Conservation (phyloP, 495 filamentous ascomycete species). For the Lindgomyces ingoldianus region DNA sequence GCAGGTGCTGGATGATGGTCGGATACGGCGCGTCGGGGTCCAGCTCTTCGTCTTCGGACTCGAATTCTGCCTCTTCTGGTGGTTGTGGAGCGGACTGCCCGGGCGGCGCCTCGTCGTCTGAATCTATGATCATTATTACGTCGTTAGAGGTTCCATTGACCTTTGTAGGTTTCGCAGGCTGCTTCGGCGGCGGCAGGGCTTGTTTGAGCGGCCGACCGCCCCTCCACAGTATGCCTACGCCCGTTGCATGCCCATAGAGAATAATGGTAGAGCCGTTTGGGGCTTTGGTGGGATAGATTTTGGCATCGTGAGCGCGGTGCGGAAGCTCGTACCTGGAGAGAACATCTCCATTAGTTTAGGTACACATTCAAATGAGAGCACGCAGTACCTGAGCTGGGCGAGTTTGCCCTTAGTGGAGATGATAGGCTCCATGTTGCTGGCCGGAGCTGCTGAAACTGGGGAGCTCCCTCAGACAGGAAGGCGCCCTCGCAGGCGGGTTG, state of each 20-base stretch:
- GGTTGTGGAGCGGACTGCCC: slow-evolving; percentile 47
- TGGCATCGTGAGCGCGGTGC: slow-evolving; percentile 70
- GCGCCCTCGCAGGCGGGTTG: neutral
- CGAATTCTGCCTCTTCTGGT: slow-evolving; percentile 48
- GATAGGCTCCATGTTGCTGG: slow-evolving; percentile 34
- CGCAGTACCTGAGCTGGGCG: slow-evolving; percentile 56
- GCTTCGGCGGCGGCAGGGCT: slow-evolving; percentile 38
- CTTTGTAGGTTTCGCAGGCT: slow-evolving; percentile 41
- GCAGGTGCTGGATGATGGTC: slow-evolving; percentile 45
- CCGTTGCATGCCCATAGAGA: slow-evolving; percentile 78
- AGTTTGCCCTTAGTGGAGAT: slow-evolving; percentile 42
- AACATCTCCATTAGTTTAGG: slow-evolving; percentile 3
- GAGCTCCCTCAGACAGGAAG: no score
- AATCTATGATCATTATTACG: slow-evolving; percentile 75
- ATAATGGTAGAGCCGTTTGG: slow-evolving; percentile 84
- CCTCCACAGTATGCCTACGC: slow-evolving; percentile 76
- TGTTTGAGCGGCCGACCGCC: slow-evolving; percentile 69
- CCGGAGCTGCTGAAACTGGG: neutral
- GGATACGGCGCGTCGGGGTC: slow-evolving; percentile 55
- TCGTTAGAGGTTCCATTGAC: slow-evolving; percentile 51
- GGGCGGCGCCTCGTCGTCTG: slow-evolving; percentile 69
- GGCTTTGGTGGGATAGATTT: slow-evolving; percentile 72
- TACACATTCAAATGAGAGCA: neutral
- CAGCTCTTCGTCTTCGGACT: slow-evolving; percentile 60
- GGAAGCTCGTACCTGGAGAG: slow-evolving; percentile 69